Conservation (phyloP, 352 stramenopile genomes). For the Globisporangium alternatum region DNA sequence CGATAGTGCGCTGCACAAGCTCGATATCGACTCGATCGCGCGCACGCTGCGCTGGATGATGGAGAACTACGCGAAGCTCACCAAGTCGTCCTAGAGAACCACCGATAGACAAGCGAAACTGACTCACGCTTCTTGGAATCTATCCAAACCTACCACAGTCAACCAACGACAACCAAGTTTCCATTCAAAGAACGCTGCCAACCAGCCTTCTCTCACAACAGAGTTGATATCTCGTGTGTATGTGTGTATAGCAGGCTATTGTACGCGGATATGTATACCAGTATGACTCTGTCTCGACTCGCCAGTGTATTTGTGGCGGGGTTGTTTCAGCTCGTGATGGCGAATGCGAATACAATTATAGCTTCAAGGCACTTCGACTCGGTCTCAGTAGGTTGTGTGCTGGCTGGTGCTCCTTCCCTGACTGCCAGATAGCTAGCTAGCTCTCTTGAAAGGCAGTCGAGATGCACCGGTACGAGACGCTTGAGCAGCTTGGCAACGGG, state of each 20-base stretch:
- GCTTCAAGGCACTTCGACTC: background rate
- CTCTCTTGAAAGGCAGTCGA: background rate
- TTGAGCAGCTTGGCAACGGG: slow-evolving; percentile 90
- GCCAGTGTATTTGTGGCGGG: background rate
- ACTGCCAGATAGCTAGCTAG: background rate
- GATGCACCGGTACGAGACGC: slow-evolving; percentile 92
- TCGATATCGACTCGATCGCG: slow-evolving; percentile 81
- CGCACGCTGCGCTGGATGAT: slow-evolving; percentile 73
- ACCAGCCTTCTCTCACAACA: background rate
- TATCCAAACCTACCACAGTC: too few species aligned
- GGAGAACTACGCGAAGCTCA: slow-evolving; percentile 56
- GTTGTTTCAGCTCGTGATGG: background rate
- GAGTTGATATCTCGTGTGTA: background rate
- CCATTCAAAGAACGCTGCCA: background rate
- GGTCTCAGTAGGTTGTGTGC: too few species aligned
- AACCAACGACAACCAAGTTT: too few species aligned
- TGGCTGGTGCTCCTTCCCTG: background rate
- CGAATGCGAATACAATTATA: background rate
- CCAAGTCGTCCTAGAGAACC: slow-evolving; percentile 43
- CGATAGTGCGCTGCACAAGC: slow-evolving; percentile 76
- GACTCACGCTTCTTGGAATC: background rate
- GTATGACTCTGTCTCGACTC: too few species aligned
- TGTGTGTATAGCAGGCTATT: background rate
- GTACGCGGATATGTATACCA: too few species aligned
- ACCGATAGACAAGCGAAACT: background rate